Base-by-base conservation (phyloP, 805 yeast species). In the Zygotorulaspora florentina region DNA sequence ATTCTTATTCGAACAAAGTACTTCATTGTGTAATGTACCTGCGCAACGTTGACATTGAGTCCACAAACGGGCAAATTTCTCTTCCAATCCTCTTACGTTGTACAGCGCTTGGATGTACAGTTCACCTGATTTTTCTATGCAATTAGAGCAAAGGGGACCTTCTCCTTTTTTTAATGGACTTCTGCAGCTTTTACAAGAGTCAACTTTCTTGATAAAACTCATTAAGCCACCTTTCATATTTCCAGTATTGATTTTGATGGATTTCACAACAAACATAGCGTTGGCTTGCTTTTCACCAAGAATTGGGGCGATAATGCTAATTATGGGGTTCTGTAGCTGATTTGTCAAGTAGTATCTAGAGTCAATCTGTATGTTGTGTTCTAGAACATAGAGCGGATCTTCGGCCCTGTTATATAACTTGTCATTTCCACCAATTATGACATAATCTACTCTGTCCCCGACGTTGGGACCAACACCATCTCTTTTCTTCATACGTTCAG, bases 361-460 rank as follows among this genome's bases (percentile, higher is more conserved):
- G 66, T 93, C 99, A 54, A 93, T 88, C 3, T 96, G 95, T 43
- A 93, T 69, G 16, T 93, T 87, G 65, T 93, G 83, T 55, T 93
- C 98, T 61, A 93, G 72, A 1, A 90, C 99, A 56, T 80, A 93
- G 27, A 91, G 69, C 1, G 99, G 99, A 61, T 93, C 99, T 66
- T 93, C 99, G 1, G 97, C 90, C 66, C 93, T 89, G 55, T 91
- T 96, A 66, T 90, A 95, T 52, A 90, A 85, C 62, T 88, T 90
- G 39, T 72, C 80, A 46, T 87, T 86, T 42, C 87, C 83, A 4
- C 87, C 83, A 55, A 87, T 84, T 48, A 93, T 90, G 29, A 93
- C 99, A 62, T 91, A 93, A 5, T 98, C 98, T 27, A 93, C 98
- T 69, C 99, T 86, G 64, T 93, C 99, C 47, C 99, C 99, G 39